Percentiles rank a stretch among this genome's conserved stretches.
Conservation (phyloP, 805 yeast genomes). For the Clavispora vitiphila region DNA sequence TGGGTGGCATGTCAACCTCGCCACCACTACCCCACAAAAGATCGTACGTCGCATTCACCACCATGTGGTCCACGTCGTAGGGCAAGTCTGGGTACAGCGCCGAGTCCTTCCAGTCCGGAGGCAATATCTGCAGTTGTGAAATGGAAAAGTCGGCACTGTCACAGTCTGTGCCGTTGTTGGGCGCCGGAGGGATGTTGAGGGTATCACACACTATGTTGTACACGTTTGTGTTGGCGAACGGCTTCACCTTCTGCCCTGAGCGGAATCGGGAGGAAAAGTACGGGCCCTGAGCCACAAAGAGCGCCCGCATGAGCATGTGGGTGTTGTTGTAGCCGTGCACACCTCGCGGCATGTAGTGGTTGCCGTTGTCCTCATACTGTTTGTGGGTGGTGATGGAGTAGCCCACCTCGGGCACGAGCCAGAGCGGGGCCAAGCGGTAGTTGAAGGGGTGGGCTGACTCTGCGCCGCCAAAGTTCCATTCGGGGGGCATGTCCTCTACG, state of each 20-base stretch:
- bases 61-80: slow-evolving; percentile 40
- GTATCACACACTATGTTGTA: slow-evolving; percentile 73
- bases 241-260: slow-evolving; percentile 37
- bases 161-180: slow-evolving; percentile 51
- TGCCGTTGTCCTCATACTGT: slow-evolving; percentile 44
- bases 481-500: slow-evolving; percentile 49
- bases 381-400: slow-evolving; percentile 64
- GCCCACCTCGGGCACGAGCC: slow-evolving; percentile 83
- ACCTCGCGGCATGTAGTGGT: slow-evolving; percentile 61
- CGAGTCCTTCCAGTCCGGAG: slow-evolving; percentile 44
- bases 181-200: slow-evolving; percentile 43
- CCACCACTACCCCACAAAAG: slow-evolving; percentile 22
- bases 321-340: slow-evolving; percentile 83
- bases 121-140: slow-evolving; percentile 26
- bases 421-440: slow-evolving; percentile 73
- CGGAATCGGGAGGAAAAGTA: slow-evolving; percentile 45
- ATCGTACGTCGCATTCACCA: slow-evolving; percentile 52
- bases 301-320: slow-evolving; percentile 75
- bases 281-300: slow-evolving; percentile 80
- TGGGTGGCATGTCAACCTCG: slow-evolving; percentile 17
- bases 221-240: slow-evolving; percentile 69
- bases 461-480: slow-evolving; percentile 52
- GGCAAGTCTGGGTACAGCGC: slow-evolving; percentile 46
- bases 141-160: slow-evolving; percentile 11
- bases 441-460: slow-evolving; percentile 34